These are phyloP conservation scores for Fusarium floridanum DNA, from an alignment of 2,329 filamentous ascomycete genomes.

Conservation along the genomic window DNA sequence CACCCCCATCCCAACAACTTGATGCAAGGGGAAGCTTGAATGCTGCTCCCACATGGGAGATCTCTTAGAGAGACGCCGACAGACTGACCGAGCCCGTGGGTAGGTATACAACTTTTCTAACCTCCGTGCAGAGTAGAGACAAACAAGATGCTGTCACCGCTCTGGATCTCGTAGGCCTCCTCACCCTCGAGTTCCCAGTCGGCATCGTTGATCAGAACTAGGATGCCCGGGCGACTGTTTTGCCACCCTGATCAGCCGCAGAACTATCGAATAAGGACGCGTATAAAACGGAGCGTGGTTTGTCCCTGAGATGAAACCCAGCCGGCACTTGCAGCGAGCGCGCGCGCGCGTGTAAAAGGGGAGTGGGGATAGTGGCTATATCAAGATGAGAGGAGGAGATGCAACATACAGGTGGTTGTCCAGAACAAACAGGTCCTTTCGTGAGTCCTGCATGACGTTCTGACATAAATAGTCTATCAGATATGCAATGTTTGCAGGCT, in stretches of 20 bases:
- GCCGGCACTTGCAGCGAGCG: slow-evolving; percentile 21
- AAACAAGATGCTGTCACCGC: slow-evolving; percentile 90
- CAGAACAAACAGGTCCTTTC: slow-evolving; percentile 90
- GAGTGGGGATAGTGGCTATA: slow-evolving; percentile 37
- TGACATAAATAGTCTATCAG: slow-evolving; percentile 85
- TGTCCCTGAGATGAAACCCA: slow-evolving; percentile 9
- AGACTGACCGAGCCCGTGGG: slow-evolving; percentile 20
- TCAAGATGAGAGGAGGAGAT: neutral
- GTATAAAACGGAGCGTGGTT: neutral
- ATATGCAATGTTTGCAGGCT: slow-evolving; percentile 76
- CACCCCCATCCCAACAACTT: slow-evolving; percentile 31
- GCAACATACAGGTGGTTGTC: slow-evolving; percentile 85
- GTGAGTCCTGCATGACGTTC: slow-evolving; percentile 84
- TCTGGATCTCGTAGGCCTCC: slow-evolving; percentile 86
- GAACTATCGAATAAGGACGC: slow-evolving; percentile 19
- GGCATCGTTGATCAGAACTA: slow-evolving; percentile 96
- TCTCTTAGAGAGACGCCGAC: slow-evolving; percentile 30
- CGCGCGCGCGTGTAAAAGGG: slow-evolving; percentile 12
- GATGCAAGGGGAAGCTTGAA: slow-evolving; percentile 40
- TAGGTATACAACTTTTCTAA: slow-evolving; percentile 56
- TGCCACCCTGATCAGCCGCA: slow-evolving; percentile 46
- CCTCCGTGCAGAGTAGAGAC: slow-evolving; percentile 97
- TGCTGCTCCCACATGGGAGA: slow-evolving; percentile 25
- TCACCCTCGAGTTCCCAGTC: slow-evolving; percentile 99
- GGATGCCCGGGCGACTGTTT: slow-evolving; percentile 88